Percentiles rank a stretch among this genome's conserved stretches.
These are phyloP conservation scores for Myochromella boudieri DNA, from an alignment of 768 basidiomycete species.

Conservation along the genomic window DNA sequence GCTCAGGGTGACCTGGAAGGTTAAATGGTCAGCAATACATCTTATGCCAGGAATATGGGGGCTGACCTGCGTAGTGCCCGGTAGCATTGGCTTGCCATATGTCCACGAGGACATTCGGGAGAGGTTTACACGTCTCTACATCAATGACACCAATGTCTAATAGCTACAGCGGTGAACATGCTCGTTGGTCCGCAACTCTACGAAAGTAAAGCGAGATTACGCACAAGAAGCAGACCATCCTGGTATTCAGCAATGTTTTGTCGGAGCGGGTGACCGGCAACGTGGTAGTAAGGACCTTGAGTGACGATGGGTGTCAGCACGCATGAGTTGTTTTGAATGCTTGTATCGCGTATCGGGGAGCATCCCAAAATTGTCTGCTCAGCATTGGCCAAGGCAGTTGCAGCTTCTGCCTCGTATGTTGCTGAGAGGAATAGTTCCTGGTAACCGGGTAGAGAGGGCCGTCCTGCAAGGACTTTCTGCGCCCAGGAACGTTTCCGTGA, in stretches of 20 bases:
- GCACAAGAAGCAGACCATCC: constrained; percentile 46
- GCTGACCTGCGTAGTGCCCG: constrained; percentile 48
- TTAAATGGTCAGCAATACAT: background rate
- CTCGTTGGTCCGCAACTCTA: no score
- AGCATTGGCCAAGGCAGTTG: constrained; percentile 17
- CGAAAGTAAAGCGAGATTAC: constrained; percentile 20
- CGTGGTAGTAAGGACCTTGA: constrained; percentile 56
- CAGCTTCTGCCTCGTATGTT: constrained; percentile 33
- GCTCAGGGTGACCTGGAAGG: constrained; percentile 41
- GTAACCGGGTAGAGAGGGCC: constrained; percentile 35
- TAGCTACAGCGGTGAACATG: no score
- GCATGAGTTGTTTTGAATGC: constrained; percentile 55
- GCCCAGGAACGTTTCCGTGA: constrained; percentile 47
- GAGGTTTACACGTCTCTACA: constrained; percentile 53
- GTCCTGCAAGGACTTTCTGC: constrained; percentile 41
- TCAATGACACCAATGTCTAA: constrained; percentile 60
- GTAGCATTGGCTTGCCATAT: constrained; percentile 62
- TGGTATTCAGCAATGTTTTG: constrained; percentile 58
- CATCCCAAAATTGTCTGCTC: constrained; percentile 43
- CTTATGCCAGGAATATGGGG: background rate
- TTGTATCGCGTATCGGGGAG: constrained; percentile 42
- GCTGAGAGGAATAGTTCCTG: constrained; percentile 43
- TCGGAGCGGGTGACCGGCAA: constrained; percentile 46
- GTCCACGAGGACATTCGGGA: constrained; percentile 57
- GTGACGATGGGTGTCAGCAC: constrained; percentile 54